Evolutionary conservation across 306 rosid genomes (phyloP).

Genomic region (Purshia tridentata): DNA sequence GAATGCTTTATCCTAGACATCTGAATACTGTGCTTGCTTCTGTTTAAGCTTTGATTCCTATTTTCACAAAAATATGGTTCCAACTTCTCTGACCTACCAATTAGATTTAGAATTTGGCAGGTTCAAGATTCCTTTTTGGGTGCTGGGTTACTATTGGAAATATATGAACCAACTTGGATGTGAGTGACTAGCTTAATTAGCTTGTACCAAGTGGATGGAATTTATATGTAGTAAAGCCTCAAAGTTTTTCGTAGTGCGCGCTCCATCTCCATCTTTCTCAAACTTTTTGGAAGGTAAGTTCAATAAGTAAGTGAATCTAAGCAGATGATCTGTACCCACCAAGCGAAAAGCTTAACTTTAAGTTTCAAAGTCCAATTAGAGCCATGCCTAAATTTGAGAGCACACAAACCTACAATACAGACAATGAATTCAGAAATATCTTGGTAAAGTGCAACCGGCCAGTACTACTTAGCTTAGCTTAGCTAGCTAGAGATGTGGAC

Average conservation of each 20-base stretch:
- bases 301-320: background rate
- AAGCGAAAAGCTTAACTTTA: background rate
- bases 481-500: too few species aligned
- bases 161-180: conserved; percentile 1
- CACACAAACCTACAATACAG: background rate
- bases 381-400: background rate
- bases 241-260: background rate
- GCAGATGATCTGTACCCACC: background rate
- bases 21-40: background rate
- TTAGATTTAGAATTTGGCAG: background rate
- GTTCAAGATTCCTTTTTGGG: background rate
- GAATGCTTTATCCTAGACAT: background rate
- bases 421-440: too few species aligned
- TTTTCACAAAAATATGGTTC: background rate
- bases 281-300: conserved; percentile 3
- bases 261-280: conserved; percentile 10
- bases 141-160: background rate
- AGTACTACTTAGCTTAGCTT: too few species aligned
- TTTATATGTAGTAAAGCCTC: background rate
- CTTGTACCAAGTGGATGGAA: background rate
- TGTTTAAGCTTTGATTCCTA: conserved; percentile 1
- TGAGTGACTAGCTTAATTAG: background rate
- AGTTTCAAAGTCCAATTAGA: background rate
- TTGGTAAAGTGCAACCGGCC: too few species aligned
- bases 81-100: background rate